Evolutionary conservation across 1,284 basidiomycete species (phyloP), one percentile per base, ranked within the genome.

Genomic region (Tylopilus sp.): DNA sequence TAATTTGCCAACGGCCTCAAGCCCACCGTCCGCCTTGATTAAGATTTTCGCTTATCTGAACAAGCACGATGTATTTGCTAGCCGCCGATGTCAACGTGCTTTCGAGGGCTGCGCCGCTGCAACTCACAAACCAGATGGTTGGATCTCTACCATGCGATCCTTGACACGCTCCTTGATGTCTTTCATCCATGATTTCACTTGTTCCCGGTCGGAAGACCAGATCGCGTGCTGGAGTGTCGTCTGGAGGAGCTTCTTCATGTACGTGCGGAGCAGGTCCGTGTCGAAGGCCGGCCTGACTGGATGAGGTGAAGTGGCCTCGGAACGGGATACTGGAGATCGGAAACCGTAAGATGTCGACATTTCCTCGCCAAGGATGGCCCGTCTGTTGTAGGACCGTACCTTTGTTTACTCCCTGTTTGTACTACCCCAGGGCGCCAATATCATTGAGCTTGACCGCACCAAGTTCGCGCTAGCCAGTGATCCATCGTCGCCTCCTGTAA

Each of bases 31-130:
- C 85, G 50, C 86, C 88, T 66, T 91, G 88, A 6, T 85, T 85
- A 51, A 80, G 70, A 61, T 90, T 90, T 73, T 89, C 85, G 64
- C 81, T 86, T 55, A 88, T 83, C 62, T 89, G 87, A 36, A 87
- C 88, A 47, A 88, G 72, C 38, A 91, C 88, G 51, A 90, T 80
- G 63, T 88, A 91, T 73, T 91, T 91, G 63, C 87, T 90, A 57
- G 44, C 45, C 58, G 48, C 26, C 34, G 48, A 43, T 39, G 53
- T 65, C 53, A 66, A 51, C 37, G 24, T 53, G 44, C 35, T 28
- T 34, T 39, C 46, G 44, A 28, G n/a, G 33, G 44, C 14, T 28
- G 34, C 36, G 44, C 33, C 14, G 8, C 21, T 26, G 15, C n/a
- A 4, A 76, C 87, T 78, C 68, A 90, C 87, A 87, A 88, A 55